phyloP scores from a whole-genome alignment of 2,329 filamentous ascomycete species.

The Daldinia sp. region DNA sequence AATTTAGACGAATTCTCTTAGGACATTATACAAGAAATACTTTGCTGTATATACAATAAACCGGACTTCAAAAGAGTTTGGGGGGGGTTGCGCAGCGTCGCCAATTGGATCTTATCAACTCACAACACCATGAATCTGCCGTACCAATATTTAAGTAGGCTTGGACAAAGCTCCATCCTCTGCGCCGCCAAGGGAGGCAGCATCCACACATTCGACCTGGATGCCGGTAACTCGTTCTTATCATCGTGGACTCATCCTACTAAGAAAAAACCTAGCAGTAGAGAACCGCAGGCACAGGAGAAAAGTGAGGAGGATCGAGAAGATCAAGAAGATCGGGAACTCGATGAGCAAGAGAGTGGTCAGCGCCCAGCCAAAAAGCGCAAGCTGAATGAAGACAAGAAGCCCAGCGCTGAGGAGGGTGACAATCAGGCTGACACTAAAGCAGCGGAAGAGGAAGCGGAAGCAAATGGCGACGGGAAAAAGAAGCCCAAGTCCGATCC shows the following conservation, averaged over 20 bases:
- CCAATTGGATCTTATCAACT: not conserved
- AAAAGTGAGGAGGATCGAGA: not conserved
- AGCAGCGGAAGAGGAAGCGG: conserved; percentile 16
- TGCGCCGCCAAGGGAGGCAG: conserved; percentile 77
- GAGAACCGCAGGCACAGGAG: conserved; percentile 7
- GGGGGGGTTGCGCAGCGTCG: not conserved
- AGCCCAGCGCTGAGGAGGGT: conserved; percentile 9
- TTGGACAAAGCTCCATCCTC: conserved; percentile 61
- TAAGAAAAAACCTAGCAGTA: conserved; percentile 16
- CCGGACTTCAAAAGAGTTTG: not conserved
- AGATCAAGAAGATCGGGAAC: conserved; percentile 10
- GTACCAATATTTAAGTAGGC: conserved; percentile 69
- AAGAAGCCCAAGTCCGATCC: conserved; percentile 47
- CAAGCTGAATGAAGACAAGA: conserved; percentile 31
- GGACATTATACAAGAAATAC: not conserved
- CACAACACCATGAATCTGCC: conserved; percentile 50
- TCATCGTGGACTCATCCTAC: conserved; percentile 44
- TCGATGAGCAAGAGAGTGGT: conserved; percentile 26
- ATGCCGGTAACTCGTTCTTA: conserved; percentile 26
- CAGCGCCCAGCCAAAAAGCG: conserved; percentile 41
- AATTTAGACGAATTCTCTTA: not conserved
- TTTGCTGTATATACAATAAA: not conserved
- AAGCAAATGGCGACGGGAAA: conserved; percentile 26
- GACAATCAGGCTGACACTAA: conserved; percentile 19
- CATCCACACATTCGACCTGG: conserved; percentile 72